These are phyloP conservation scores for Trametes sp. DNA, from an alignment of 1,284 basidiomycete genomes.

Conservation along the genomic window DNA sequence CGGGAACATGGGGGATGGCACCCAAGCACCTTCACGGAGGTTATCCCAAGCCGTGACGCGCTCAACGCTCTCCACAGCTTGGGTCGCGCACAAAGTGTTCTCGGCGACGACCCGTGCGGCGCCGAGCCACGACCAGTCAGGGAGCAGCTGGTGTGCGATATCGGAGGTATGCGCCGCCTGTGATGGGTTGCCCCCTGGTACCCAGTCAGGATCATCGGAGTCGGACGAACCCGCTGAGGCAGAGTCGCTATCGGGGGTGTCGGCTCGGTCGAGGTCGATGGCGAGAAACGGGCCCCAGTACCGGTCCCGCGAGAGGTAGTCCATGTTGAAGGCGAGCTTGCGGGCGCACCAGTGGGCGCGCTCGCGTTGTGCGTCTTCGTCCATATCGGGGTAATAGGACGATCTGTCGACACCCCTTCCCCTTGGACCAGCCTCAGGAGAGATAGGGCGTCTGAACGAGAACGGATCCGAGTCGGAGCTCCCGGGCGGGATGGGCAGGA, in stretches of 20 bases:
- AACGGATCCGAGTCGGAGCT: neutral
- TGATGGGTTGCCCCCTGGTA: neutral
- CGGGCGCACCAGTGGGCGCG: slow-evolving; percentile 40
- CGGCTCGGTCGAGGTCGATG: slow-evolving; percentile 7
- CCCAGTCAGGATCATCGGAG: slow-evolving; percentile 21
- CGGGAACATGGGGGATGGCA: neutral
- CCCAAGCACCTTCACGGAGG: slow-evolving; percentile 1
- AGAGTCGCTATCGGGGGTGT: no score
- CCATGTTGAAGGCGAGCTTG: slow-evolving; percentile 54
- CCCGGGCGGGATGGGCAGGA: slow-evolving; percentile 21
- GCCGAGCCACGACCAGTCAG: slow-evolving; percentile 35
- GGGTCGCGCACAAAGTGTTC: slow-evolving; percentile 34
- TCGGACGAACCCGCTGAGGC: no score
- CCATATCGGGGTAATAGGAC: neutral
- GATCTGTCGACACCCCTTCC: no score
- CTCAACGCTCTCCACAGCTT: slow-evolving; percentile 31
- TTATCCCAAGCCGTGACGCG: neutral
- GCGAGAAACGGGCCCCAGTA: slow-evolving; percentile 56
- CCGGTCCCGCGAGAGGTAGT: slow-evolving; percentile 53
- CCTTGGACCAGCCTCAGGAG: neutral
- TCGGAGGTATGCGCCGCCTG: neutral
- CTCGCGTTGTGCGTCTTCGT: slow-evolving; percentile 34
- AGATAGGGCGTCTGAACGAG: neutral
- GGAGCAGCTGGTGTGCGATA: neutral
- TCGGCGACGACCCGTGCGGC: slow-evolving; percentile 40